Base-by-base conservation (phyloP, 305 asterid genomes). In the Rubia occidens region DNA sequence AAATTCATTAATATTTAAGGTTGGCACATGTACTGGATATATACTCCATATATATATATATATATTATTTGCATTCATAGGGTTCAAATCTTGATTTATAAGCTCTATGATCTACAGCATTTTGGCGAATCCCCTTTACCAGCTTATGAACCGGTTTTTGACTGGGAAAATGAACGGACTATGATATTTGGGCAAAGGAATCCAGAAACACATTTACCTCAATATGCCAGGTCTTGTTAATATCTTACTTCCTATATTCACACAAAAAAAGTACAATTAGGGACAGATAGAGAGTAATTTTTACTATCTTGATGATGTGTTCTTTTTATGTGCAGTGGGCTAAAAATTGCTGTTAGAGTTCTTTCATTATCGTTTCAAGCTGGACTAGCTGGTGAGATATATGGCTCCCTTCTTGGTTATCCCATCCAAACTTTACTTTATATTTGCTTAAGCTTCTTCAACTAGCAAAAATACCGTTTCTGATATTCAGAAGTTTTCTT, bases 111-210 rank as follows among this genome's bases (percentile, higher is more conserved):
- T 76, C 75, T 85, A 95, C 96, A 95, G 99, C 99, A 95, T 84
- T 82, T 89, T 82, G 99, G 97, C 49, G 95, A 91, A 81, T 89
- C 99, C 67, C 96, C 96, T 7, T 79, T 95, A 51, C 96, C 95
- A 60, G 97, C 97, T 55, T 91, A 95, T 76, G 99, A 95, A 82
- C 97, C 99, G 35, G 95, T 88, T 80, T 95, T 91, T 83, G 97
- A 95, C 78, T 91, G 99, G 99, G 96, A 87, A 65, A 95, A 85
- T 70, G 99, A 95, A 83, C 84, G 99, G 79, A 82, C 95, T 65
- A 80, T 86, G 70, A 85, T 91, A 85, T 89, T 91, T 88, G 99
- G 99, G 72, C 97, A 95, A 83, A 87, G 99, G 76, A 78, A 84
- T 77, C 96, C 95, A 58, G 84, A 93, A 72, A 81, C 89, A 79